phyloP scores from a whole-genome alignment of 192 early-diverging fungal species.

The Podila minutissima region DNA sequence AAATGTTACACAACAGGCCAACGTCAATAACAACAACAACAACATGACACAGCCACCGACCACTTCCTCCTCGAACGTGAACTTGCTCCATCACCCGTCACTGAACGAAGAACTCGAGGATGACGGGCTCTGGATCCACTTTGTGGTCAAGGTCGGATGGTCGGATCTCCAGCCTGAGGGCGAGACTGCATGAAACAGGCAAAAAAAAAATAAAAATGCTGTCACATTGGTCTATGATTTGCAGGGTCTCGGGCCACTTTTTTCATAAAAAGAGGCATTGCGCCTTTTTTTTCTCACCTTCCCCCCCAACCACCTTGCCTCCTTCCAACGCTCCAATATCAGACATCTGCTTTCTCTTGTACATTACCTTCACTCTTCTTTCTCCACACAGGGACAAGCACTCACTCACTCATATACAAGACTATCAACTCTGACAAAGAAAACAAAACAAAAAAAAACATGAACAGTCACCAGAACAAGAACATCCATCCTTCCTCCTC shows the following conservation, averaged over 20 bases:
- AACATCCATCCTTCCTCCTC: not conserved
- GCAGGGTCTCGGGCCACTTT: conserved; percentile 2
- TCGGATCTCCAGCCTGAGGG: conserved; percentile 13
- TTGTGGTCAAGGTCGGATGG: conserved; percentile 52
- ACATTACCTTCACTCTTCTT: conserved; percentile 1
- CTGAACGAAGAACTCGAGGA: conserved; percentile 27
- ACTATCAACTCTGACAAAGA: not conserved
- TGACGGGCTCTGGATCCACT: conserved; percentile 49
- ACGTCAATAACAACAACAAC: not conserved
- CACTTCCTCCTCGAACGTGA: not conserved
- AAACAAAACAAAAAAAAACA: not conserved
- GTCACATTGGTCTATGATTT: not conserved
- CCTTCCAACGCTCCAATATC: not conserved
- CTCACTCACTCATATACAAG: not conserved
- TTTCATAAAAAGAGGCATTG: not conserved
- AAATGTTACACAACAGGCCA: not conserved
- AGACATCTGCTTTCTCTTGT: too few relatives aligned
- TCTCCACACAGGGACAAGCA: not conserved
- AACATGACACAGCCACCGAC: not conserved
- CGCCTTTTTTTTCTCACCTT: conserved; percentile 4
- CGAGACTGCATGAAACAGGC: conserved; percentile 15
- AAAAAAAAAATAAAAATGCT: not conserved
- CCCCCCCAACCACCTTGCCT: not conserved
- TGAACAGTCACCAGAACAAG: conserved; percentile 15
- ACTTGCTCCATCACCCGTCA: not conserved